These are phyloP conservation scores for Thraustotheca clavata DNA, from an alignment of 352 stramenopile species.

Conservation along the genomic window DNA sequence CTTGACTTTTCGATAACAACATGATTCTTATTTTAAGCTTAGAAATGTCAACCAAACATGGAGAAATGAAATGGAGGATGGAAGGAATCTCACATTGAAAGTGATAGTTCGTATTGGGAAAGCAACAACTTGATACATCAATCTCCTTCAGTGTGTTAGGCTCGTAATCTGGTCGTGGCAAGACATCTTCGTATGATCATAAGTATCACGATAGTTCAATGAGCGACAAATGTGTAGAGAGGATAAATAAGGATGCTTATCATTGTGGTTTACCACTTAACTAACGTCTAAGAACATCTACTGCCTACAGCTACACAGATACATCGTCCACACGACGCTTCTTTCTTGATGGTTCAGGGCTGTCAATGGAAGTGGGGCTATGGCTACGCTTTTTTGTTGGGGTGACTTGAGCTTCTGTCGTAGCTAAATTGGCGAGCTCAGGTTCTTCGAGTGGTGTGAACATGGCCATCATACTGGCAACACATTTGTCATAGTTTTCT, in stretches of 20 bases:
- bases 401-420: too few species aligned
- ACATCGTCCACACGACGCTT: neutral
- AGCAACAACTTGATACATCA: neutral
- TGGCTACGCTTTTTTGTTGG: neutral
- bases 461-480: neutral
- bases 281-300: too few species aligned
- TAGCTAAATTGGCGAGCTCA: neutral
- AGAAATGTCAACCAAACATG: neutral
- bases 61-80: neutral
- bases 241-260: too few species aligned
- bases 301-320: neutral
- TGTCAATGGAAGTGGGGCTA: neutral
- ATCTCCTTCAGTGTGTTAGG: too few species aligned
- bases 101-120: neutral
- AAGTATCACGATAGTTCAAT: too few species aligned
- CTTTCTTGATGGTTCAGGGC: neutral
- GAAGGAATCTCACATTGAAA: neutral
- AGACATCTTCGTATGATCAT: too few species aligned
- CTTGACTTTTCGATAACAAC: too few species aligned
- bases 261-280: too few species aligned
- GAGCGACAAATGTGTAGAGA: too few species aligned
- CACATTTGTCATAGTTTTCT: constrained; percentile 3
- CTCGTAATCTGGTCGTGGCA: too few species aligned
- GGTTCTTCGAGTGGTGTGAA: neutral
- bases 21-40: too few species aligned